Evolutionary conservation across 305 asterid genomes (phyloP), one percentile per base, ranked within the genome.

Genomic region (Ajuga reptans): DNA sequence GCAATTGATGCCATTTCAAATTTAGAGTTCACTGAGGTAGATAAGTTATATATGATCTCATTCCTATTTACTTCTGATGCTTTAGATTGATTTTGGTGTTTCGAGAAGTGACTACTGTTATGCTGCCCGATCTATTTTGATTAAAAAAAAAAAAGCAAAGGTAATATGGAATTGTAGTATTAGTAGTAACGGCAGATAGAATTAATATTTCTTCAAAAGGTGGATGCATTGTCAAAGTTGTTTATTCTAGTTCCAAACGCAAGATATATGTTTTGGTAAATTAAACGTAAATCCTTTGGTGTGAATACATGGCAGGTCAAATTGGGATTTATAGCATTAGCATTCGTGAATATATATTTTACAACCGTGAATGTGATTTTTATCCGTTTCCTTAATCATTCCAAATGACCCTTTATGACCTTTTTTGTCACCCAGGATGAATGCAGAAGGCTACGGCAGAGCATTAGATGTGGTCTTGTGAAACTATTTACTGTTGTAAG

Each of bases 11-110:
- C 85, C 69, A 78, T 94, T 75, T 94, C 99, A 67, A 83, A 94
- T 83, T 87, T 84, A 68, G 97, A 84, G 50, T 88, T 89, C 66
- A 80, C 95, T 39, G 95, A 88, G 99, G 99, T 94, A 84, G 78
- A 59, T 41, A 9, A 46, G 65, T 64, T 54, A 10, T 21, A 43
- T 18, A 59, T 59, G 34, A 24, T 53, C 61, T 31, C 75, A 18
- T 46, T 60, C 52, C 57, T 24, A 39, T 47, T 69, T 63, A 55
- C 50, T 18, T 62, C 68, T 52, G 16, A 51, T 69, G 55, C 66
- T 60, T 72, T 69, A 57, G 60, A 64, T 47, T 73, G 64, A 64
- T 18, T 37, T 57, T 31, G 16, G 7, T 57, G 58, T 57, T 49
- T 53, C 45, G 31, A 24, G 36, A 54, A 43, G 27, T 21, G 27